Evolutionary conservation across 1,284 basidiomycete species (phyloP), one percentile per base, ranked within the genome.

Genomic region (Heterobasidion occidentale): DNA sequence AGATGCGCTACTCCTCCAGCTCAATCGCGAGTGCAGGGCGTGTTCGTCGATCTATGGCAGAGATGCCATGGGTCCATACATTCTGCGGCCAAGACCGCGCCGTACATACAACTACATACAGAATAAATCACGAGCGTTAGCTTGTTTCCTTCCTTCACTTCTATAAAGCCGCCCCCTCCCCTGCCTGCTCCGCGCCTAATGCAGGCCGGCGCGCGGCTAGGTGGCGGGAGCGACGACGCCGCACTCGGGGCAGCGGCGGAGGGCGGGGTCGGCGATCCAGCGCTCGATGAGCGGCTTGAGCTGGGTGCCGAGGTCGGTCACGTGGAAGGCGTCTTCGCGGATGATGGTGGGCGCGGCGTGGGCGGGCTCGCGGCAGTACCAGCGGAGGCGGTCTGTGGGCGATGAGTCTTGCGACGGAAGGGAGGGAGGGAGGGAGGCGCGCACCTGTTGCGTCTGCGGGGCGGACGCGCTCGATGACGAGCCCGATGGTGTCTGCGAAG

Each of bases 391-490:
- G 70, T 99, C 96, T 94, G 19, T 19, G n/a, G 50, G 20, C 20
- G 38, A 57, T 57, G 27, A 55, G 55, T 44, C 42, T 38, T 34
- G 19, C 5, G 58, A 58, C 45, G 53, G 53, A 9, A 54, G 20
- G 6, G 7, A 27, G 51, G 51, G 36, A 48, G 19, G 19, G 17
- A 7, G 47, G 19, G 12, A 9, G 54, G n/a, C n/a, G n/a, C 74
- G 49, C 59, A 86, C 87, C 87, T 46, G 77, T 71, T 0, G 86
- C 79, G 11, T 64, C 70, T 36, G 74, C 76, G 0, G 94, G 94
- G 48, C 96, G 78, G 45, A 90, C 84, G n/a, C 92, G 82, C 71
- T 99, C 96, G 51, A 98, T 78, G 7, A 98, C 96, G n/a, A 98
- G 77, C 1, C 96, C 95, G 53, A 98, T 86, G 0, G 96, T 98